These are phyloP conservation scores for Quercus phellos DNA, from an alignment of 331 rosid species.

Conservation along the genomic window DNA sequence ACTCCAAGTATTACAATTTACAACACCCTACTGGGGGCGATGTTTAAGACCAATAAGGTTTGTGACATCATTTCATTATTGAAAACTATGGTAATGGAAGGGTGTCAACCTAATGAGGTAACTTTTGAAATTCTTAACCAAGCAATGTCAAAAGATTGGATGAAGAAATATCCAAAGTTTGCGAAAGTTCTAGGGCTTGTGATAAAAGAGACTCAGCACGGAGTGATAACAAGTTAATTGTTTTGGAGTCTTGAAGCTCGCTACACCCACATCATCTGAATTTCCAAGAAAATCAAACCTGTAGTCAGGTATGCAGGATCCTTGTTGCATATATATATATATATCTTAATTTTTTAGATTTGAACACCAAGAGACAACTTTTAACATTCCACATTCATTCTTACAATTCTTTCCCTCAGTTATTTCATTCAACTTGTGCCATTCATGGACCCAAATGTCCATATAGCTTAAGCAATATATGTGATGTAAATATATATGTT, in stretches of 20 bases:
- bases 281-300: not conserved
- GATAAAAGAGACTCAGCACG: not conserved
- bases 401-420: too few species aligned
- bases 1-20: conserved; percentile 28
- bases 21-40: conserved; percentile 21
- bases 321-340: not conserved
- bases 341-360: not conserved
- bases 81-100: conserved; percentile 29
- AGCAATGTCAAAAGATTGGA: conserved; percentile 12
- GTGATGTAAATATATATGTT: not conserved
- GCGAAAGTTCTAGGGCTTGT: conserved; percentile 14
- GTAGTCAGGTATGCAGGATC: not conserved
- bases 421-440: too few species aligned
- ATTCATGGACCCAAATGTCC: not conserved
- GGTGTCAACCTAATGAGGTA: conserved; percentile 20
- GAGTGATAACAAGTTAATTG: not conserved
- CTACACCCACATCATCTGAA: not conserved
- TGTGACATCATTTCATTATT: conserved; percentile 18
- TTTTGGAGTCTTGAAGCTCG: not conserved
- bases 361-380: not conserved
- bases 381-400: not conserved
- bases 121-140: conserved; percentile 20
- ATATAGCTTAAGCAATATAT: not conserved
- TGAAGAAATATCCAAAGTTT: conserved; percentile 13
- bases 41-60: conserved; percentile 13